phyloP scores from a whole-genome alignment of 2,329 filamentous ascomycete species.

The Polytolypa hystricis region DNA sequence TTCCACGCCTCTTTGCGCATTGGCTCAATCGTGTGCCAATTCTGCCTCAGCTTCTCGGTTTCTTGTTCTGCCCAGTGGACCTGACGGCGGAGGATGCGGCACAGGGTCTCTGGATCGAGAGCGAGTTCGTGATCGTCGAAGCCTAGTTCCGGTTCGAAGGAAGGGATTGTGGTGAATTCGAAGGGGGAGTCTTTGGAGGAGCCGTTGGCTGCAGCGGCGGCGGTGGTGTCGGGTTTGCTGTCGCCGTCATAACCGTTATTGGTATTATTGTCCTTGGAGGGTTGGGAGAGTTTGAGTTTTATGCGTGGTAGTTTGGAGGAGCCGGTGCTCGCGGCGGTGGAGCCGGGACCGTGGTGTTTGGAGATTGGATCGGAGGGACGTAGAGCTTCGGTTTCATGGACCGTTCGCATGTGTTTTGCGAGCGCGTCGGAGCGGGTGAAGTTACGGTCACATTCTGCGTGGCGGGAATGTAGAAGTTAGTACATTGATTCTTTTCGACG shows the following conservation, averaged over 20 bases:
- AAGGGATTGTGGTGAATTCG: conserved; percentile 23
- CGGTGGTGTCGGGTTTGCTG: conserved; percentile 12
- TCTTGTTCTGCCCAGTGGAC: conserved; percentile 39
- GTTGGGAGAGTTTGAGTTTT: conserved; percentile 31
- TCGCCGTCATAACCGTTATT: conserved; percentile 12
- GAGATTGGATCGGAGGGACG: conserved; percentile 49
- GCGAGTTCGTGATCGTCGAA: conserved; percentile 35
- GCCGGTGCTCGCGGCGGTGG: conserved; percentile 17
- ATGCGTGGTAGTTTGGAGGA: conserved; percentile 29
- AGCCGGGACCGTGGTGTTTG: conserved; percentile 26
- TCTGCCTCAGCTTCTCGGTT: conserved; percentile 24
- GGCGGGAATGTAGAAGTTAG: no score
- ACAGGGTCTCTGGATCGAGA: conserved; percentile 32
- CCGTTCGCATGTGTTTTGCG: conserved; percentile 96
- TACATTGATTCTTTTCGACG: neutral
- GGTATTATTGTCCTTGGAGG: conserved; percentile 20
- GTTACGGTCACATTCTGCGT: conserved; percentile 85
- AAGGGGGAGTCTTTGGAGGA: conserved; percentile 26
- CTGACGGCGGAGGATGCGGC: conserved; percentile 35
- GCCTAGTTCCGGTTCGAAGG: conserved; percentile 30
- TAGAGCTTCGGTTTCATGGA: conserved; percentile 91
- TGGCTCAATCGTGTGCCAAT: conserved; percentile 29
- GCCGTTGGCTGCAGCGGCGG: conserved; percentile 19
- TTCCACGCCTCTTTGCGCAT: conserved; percentile 30
- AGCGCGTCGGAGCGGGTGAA: conserved; percentile 94